These are phyloP conservation scores for Lithocarpus polystachyus DNA, from an alignment of 306 rosid genomes.

Conservation along the genomic window DNA sequence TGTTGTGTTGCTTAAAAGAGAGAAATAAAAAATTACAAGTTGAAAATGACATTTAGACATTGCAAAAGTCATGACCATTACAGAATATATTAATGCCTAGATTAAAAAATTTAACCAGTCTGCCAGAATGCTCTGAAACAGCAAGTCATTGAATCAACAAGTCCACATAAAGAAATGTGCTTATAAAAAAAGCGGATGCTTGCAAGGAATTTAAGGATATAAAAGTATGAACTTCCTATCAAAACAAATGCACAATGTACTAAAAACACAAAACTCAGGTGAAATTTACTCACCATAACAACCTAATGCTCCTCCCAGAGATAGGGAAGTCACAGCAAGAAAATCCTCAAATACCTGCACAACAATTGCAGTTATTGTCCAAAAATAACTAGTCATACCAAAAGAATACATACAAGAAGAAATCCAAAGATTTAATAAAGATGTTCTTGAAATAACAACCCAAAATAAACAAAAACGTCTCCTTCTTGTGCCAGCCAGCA, in stretches of 20 bases:
- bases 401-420: not conserved
- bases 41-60: not conserved
- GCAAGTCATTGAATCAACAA: not conserved
- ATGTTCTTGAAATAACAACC: not conserved
- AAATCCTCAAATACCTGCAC: conserved; percentile 60
- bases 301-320: conserved; percentile 58
- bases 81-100: not conserved
- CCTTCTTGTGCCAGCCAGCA: not conserved
- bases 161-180: not conserved
- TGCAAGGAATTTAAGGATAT: not conserved
- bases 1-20: not conserved
- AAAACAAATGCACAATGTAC: not conserved
- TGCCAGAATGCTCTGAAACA: not conserved
- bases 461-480: not conserved
- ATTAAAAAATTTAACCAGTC: not conserved
- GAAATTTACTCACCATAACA: conserved; percentile 49
- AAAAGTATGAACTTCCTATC: not conserved
- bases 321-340: conserved; percentile 39
- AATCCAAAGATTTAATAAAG: not conserved
- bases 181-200: not conserved
- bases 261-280: not conserved
- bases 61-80: not conserved
- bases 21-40: not conserved
- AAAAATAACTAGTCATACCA: not conserved
- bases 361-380: conserved; percentile 16